Base-by-base conservation (phyloP, 192 early-diverging fungal species). In the Entomortierella lignicola region DNA sequence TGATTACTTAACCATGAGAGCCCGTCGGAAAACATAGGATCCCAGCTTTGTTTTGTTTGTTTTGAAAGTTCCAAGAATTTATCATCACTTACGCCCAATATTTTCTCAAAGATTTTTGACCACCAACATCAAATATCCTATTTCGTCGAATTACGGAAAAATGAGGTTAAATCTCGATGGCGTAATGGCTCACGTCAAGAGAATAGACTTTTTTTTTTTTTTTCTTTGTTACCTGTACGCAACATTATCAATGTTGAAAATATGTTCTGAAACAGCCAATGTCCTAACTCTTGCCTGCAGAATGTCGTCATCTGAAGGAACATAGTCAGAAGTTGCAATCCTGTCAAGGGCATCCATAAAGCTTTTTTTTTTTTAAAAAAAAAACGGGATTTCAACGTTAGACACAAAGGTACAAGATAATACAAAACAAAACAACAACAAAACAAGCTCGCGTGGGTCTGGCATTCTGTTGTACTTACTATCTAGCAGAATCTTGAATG, bases 41-140 rank as follows among this genome's bases (percentile, higher is more conserved):
- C 5, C 3, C 23, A 54, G 27, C 7, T 15, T 42, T 42, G 6
- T 51, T 51, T 23, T 4, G 8, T 54, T 54, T 29, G 52, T 2
- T 15, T 21, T 8, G 21, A 50, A 8, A 50, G 47, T 50, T 50
- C n/a, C n/a, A n/a, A n/a, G 50, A 12, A 12, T 21, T 51, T 51
- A 12, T 51, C n/a, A 18, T 51, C 52, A 70, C 82, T 80, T 84
- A 84, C 82, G 88, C 86, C 91, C 91, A 93, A 69, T 89, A 86
- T 63, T 87, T 89, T 21, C 91, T 66, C 52, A 89, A 72, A 29
- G 81, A 83, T 30, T 89, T 85, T 67, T 92, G 92, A 11, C 92
- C 92, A 32, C 91, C 91, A 1, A 93, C 92, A 84, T 93, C 92
- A 72, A 82, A 92, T 67, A 93, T 87, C 51, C 86, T 82, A 66